These are phyloP conservation scores for Exophiala aquamarina DNA, from an alignment of 2,329 filamentous ascomycete species.

Conservation along the genomic window DNA sequence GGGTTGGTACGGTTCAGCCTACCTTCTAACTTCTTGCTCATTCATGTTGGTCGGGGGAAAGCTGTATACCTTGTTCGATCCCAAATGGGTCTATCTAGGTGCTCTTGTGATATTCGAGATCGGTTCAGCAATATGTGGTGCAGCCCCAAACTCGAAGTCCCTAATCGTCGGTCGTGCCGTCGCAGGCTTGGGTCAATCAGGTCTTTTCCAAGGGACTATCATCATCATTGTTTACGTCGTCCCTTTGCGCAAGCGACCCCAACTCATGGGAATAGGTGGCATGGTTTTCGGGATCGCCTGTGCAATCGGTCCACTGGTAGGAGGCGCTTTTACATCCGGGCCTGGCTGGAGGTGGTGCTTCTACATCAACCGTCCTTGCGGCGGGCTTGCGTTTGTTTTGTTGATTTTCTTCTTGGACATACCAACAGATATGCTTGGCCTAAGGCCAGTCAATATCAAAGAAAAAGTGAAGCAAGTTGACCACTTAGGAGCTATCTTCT, in stretches of 20 bases:
- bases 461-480: slow-evolving; percentile 27
- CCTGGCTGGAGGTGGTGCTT: slow-evolving; percentile 31
- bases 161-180: slow-evolving; percentile 45
- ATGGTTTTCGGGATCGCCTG: slow-evolving; percentile 35
- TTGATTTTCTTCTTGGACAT: slow-evolving; percentile 28
- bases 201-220: slow-evolving; percentile 39
- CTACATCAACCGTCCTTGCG: slow-evolving; percentile 36
- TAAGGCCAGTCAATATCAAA: slow-evolving; percentile 23
- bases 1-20: slow-evolving; percentile 50
- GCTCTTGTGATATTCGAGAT: slow-evolving; percentile 44
- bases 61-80: slow-evolving; percentile 43
- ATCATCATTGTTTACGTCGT: slow-evolving; percentile 30
- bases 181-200: slow-evolving; percentile 40
- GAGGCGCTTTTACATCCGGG: slow-evolving; percentile 42
- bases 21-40: slow-evolving; percentile 44
- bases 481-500: slow-evolving; percentile 36
- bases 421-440: slow-evolving; percentile 17
- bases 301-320: slow-evolving; percentile 41
- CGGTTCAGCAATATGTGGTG: slow-evolving; percentile 40
- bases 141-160: slow-evolving; percentile 37
- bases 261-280: slow-evolving; percentile 23
- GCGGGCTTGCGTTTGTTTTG: slow-evolving; percentile 30
- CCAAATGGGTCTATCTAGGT: slow-evolving; percentile 44
- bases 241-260: slow-evolving; percentile 29
- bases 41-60: slow-evolving; percentile 45